Base-by-base conservation (phyloP, 768 basidiomycete species). In the Galerina sulciceps region DNA sequence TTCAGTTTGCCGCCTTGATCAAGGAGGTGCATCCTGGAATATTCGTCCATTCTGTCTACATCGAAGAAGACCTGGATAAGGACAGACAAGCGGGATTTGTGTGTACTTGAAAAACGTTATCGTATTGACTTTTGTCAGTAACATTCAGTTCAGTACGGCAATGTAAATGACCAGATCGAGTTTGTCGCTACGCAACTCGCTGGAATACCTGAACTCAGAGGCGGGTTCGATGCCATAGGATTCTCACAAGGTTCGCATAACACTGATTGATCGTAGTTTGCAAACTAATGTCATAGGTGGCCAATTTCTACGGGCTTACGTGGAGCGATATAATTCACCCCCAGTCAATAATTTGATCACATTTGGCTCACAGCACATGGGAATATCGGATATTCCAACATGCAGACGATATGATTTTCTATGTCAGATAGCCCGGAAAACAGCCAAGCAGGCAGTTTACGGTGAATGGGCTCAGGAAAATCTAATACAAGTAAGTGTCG, bases 351-450 rank as follows among this genome's bases (percentile, higher is more conserved):
- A 94, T 70, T 83, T 95, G 61, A 84, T 95, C 46, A 93, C 92
- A 0, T 94, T 95, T 68, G 93, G 93, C 44, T 87, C 90, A 17
- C 92, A 92, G 59, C 92, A 94, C 67, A 91, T 93, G 88, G 93
- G 93, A 23, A 79, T 94, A 38, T 86, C 90, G 6, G 91, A 93
- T 67, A 75, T 94, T 15, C 89, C 92, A 0, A 34, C 65, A 1
- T 95, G 93, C 67, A 69, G 76, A 26, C 73, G 85, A 2, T 82
- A 76, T 66, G 93, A 94, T 67, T 64, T 93, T 10, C 58, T 90
- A 22, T 94, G 93, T 71, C 83, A 86, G 61, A 64, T 87, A 35
- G 89, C 89, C 22, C 81, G 88, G 34, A 79, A 82, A 26, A 84
- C 85, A 2, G 82, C 81, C 2, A 85, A 80, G 58, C 72, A 78